These are phyloP conservation scores for Kalanchoe fedtschenkoi DNA, from an alignment of 164 flowering plant genomes.

Conservation along the genomic window DNA sequence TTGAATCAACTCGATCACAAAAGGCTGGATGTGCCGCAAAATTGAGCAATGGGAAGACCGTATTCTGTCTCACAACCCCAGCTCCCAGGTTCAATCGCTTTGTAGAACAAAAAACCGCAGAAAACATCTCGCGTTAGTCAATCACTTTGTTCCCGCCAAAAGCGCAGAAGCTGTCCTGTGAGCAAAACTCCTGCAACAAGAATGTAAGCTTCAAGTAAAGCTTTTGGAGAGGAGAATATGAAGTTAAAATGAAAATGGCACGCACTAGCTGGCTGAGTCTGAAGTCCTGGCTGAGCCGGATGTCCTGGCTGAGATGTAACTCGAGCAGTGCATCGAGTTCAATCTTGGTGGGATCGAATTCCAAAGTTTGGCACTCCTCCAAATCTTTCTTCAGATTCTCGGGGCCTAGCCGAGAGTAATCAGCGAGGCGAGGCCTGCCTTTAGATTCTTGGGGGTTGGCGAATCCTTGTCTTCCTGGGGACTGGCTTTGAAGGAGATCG, in stretches of 20 bases:
- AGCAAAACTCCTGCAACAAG: constrained; percentile 70
- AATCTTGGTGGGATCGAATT: constrained; percentile 50
- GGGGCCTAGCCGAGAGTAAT: constrained; percentile 60
- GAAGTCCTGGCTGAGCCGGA: constrained; percentile 84
- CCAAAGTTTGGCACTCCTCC: constrained; percentile 58
- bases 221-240: constrained; percentile 1
- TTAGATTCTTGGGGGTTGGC: constrained; percentile 14
- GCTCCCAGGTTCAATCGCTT: too few relatives aligned
- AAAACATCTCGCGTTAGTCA: constrained; percentile 9
- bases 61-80: too few relatives aligned
- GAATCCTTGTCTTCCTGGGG: constrained; percentile 40
- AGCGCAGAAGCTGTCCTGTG: constrained; percentile 61
- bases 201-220: constrained; percentile 8
- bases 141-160: constrained; percentile 36
- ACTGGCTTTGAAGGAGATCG: constrained; percentile 76
- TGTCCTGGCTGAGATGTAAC: constrained; percentile 34
- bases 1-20: too few relatives aligned
- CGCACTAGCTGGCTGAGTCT: constrained; percentile 87
- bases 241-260: background rate
- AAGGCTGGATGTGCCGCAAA: too few relatives aligned
- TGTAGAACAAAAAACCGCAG: background rate
- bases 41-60: too few relatives aligned
- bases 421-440: constrained; percentile 37
- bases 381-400: constrained; percentile 65
- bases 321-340: constrained; percentile 78